Conservation (phyloP, 73 alveolate genomes). For the Stentor roeselii region DNA sequence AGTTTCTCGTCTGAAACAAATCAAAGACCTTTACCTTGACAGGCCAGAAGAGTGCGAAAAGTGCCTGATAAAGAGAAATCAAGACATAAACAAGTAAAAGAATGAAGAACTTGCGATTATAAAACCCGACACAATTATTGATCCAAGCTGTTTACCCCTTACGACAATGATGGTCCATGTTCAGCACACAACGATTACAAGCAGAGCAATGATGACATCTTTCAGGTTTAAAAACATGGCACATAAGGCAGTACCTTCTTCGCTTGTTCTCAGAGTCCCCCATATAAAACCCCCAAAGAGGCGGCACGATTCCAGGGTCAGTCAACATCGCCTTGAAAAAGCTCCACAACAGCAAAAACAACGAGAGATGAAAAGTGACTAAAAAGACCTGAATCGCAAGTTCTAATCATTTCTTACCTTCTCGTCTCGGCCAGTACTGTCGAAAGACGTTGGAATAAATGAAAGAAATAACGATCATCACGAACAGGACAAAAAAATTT, state of each 20-base stretch:
- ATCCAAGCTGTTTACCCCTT: slow-evolving; percentile 64
- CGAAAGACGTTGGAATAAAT: slow-evolving; percentile 3
- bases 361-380: slow-evolving; percentile 4
- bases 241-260: slow-evolving; percentile 88
- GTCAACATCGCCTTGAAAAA: slow-evolving; percentile 84
- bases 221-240: slow-evolving; percentile 94
- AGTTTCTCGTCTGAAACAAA: background rate
- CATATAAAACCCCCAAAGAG: slow-evolving; percentile 91
- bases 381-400: background rate
- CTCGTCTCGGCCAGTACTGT: background rate
- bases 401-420: background rate
- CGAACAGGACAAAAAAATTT: slow-evolving; percentile 27
- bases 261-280: slow-evolving; percentile 87
- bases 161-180: slow-evolving; percentile 97
- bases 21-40: background rate
- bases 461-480: slow-evolving; percentile 23
- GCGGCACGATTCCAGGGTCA: slow-evolving; percentile 97
- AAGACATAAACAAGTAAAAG: slow-evolving; percentile 74
- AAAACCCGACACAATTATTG: slow-evolving; percentile 92
- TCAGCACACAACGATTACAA: slow-evolving; percentile 94
- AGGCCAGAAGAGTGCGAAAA: slow-evolving; percentile 27
- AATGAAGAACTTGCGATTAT: slow-evolving; percentile 87
- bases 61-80: slow-evolving; percentile 45
- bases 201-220: slow-evolving; percentile 97
- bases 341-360: slow-evolving; percentile 81